Base-by-base conservation (phyloP, 805 yeast species). In the Candida quercuum region DNA sequence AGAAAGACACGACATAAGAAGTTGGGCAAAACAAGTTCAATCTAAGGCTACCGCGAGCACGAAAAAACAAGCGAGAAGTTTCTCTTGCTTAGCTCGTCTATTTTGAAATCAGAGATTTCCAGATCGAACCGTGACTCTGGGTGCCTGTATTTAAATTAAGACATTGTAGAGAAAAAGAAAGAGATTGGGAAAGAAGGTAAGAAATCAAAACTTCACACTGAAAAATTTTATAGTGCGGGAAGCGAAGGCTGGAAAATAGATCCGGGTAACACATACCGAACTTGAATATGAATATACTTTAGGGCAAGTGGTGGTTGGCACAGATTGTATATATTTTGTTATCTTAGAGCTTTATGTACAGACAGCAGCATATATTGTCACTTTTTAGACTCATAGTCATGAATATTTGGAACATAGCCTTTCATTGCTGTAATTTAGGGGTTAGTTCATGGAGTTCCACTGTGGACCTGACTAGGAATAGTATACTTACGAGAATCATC, bases 11-110 rank as follows among this genome's bases (percentile, higher is more conserved):
- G 67, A 58, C 67, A 50, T 48, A 35, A 56, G 53, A 63, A 68
- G 71, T 74, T 66, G 80, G 81, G 69, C 81, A 69, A 65, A 64
- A 62, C 63, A 48, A 46, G 52, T 13, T 48, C 42, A 38, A 64
- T 85, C 89, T 85, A 73, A 83, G 93, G 84, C 85, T 67, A 66
- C 84, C 93, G 93, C 93, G 89, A 85, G 95, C 95, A 85, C 95
- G 86, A 74, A 73, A 66, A 52, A 41, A 39, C 32, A 38, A 35
- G 35, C 45, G 41, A 30, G 25, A 25, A 37, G 21, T 22, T 36
- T 45, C 47, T 40, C 32, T 39, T 39, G 33, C 22, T 44, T 49
- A 53, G 62, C 50, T 54, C 56, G 58, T 51, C 57, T 61, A 60
- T 50, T 42, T 62, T 53, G 49, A 45, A 47, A 40, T n/a, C 17